Conservation (phyloP, 176 grass and related monocot species). For the Canna indica region DNA sequence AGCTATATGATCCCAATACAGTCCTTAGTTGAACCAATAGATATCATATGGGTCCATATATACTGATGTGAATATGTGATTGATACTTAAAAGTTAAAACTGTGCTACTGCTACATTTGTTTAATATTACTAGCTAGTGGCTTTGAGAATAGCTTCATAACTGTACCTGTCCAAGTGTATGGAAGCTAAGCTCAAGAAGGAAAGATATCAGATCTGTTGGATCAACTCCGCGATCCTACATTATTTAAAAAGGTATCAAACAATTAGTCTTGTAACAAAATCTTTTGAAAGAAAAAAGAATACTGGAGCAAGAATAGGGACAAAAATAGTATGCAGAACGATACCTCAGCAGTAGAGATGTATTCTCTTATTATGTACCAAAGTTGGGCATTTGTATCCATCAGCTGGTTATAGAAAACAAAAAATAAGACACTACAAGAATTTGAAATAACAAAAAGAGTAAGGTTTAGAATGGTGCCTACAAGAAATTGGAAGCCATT, state of each 20-base stretch:
- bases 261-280: conserved; percentile 14
- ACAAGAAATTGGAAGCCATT: conserved; percentile 96
- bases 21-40: too few species aligned
- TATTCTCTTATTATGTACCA: conserved; percentile 99
- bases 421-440: conserved; percentile 26
- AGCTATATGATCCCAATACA: too few species aligned
- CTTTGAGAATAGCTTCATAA: conserved; percentile 6
- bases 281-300: conserved; percentile 15
- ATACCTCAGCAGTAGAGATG: conserved; percentile 88
- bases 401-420: conserved; percentile 43
- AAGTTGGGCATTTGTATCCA: conserved; percentile 91
- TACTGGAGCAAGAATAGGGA: conserved; percentile 9
- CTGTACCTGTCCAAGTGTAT: conserved; percentile 68
- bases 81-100: too few species aligned
- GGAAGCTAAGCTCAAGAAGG: conserved; percentile 92
- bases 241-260: conserved; percentile 12
- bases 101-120: too few species aligned
- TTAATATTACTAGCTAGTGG: not conserved
- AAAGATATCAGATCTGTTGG: conserved; percentile 83
- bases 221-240: conserved; percentile 87
- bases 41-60: too few species aligned
- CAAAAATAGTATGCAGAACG: conserved; percentile 13
- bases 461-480: conserved; percentile 16
- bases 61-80: too few species aligned
- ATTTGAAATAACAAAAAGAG: conserved; percentile 6